phyloP scores from a whole-genome alignment of 2,329 filamentous ascomycete species.

The Leptographium radiaticola region DNA sequence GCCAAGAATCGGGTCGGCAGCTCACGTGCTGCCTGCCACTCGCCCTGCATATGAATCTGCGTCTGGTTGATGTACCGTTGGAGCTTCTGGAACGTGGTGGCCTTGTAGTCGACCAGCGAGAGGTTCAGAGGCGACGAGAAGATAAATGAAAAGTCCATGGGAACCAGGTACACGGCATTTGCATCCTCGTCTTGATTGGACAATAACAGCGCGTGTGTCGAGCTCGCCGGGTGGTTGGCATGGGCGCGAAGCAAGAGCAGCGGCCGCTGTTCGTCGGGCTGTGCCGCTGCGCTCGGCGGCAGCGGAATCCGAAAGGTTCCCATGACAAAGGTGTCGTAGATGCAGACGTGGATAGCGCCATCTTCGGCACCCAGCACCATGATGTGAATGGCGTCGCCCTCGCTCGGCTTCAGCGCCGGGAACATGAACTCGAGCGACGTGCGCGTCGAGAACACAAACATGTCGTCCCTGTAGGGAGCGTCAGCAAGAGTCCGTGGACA shows the following conservation, averaged over 20 bases:
- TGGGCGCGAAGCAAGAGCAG: conserved; percentile 33
- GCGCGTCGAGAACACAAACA: conserved; percentile 54
- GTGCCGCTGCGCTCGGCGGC: conserved; percentile 9
- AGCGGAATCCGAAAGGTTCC: conserved; percentile 46
- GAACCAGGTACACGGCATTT: conserved; percentile 46
- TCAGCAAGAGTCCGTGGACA: too few species aligned
- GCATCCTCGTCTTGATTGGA: conserved; percentile 21
- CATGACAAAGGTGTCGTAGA: conserved; percentile 76
- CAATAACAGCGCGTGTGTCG: conserved; percentile 64
- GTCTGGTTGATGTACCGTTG: conserved; percentile 75
- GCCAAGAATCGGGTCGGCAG: conserved; percentile 66
- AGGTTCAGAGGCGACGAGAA: conserved; percentile 67
- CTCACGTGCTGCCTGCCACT: conserved; percentile 74
- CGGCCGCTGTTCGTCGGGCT: conserved; percentile 10
- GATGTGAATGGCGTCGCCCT: conserved; percentile 65
- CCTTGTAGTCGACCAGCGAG: conserved; percentile 72
- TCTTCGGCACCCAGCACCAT: conserved; percentile 62
- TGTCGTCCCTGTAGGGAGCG: conserved; percentile 31
- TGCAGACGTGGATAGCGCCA: conserved; percentile 61
- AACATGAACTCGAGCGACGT: conserved; percentile 59
- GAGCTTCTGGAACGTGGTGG: conserved; percentile 76
- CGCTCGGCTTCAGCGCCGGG: conserved; percentile 44
- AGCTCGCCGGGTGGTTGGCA: conserved; percentile 57
- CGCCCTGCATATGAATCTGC: conserved; percentile 62
- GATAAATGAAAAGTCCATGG: conserved; percentile 74